phyloP scores from a whole-genome alignment of 352 stramenopile genomes.

The Phytophthora citricola region DNA sequence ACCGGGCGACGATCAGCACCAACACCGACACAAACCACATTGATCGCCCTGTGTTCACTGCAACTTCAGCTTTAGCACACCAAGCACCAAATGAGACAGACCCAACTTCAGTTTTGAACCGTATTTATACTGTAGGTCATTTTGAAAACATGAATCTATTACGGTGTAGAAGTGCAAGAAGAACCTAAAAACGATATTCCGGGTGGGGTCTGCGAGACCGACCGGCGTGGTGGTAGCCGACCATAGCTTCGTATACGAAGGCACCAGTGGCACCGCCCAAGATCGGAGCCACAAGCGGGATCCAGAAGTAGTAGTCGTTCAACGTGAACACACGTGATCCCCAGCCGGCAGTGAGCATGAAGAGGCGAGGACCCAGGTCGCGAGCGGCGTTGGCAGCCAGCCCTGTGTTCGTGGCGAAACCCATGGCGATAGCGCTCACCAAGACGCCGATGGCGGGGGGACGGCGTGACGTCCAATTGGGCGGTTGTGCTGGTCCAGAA shows the following conservation, averaged over 20 bases:
- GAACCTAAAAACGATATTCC: conserved; percentile 32
- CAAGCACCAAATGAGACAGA: conserved; percentile 22
- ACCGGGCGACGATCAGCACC: not conserved
- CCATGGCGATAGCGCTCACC: conserved; percentile 78
- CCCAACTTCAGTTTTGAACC: not conserved
- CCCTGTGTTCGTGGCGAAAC: conserved; percentile 83
- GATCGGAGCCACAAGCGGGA: conserved; percentile 68
- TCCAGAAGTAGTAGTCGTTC: conserved; percentile 75
- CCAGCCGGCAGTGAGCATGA: conserved; percentile 71
- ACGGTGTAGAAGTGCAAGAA: not conserved
- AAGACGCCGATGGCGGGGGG: conserved; percentile 77
- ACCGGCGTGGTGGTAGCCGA: conserved; percentile 56
- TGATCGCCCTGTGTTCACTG: not conserved
- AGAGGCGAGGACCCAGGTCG: conserved; percentile 72
- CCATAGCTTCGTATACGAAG: conserved; percentile 67
- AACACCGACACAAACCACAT: not conserved
- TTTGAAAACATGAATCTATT: conserved; percentile 24
- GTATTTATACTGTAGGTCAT: no score
- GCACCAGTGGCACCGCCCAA: conserved; percentile 58
- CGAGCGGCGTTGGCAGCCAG: conserved; percentile 78
- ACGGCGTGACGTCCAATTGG: conserved; percentile 70
- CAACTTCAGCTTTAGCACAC: conserved; percentile 16
- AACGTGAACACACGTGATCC: conserved; percentile 73
- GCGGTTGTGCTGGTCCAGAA: conserved; percentile 80
- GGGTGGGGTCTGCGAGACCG: conserved; percentile 34